Base-by-base conservation (phyloP, 805 yeast genomes). In the Barnettozyma sucrosica region DNA sequence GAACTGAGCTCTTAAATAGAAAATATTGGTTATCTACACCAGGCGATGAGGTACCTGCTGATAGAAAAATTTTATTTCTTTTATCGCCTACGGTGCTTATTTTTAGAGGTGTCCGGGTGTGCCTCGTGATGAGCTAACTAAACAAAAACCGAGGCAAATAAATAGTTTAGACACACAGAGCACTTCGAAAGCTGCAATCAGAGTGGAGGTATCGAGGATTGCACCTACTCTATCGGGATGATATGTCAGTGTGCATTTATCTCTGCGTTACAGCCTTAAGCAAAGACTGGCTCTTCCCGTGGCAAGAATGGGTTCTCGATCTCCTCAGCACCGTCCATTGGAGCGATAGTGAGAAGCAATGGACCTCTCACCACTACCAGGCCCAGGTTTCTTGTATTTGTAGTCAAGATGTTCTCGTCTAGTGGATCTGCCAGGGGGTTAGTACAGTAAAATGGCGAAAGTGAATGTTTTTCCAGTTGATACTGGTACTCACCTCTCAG, bases 281-380 rank as follows among this genome's bases (percentile, higher is more conserved):
- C 41, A 19, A 47, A 26, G 16, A 43, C 50, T 8, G 33, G 41
- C 16, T 39, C 41, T 11, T 47, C 43, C 33, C 59, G 56, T n/a
- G 57, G 57, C 10, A 61, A 66, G 61, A 83, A 85, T 9, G 93
- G 93, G 58, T 85, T 85, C 41, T 77, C 82, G 58, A 86, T 84
- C 48, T 71, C 68, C 57, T 80, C 86, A 55, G 79, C 73, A 10
- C 95, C 93, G 43, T 83, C 82, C 34, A 77, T 74, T 20, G 95
- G 92, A 3, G 90, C 66, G 44, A 81, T 76, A 4, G 88, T 78
- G 55, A 86, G 75, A 49, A 92, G 66, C 47, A 82, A 72, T 4
- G 95, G 89, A 13, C 97, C 95, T 66, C 97, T 81, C 7, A 86
- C 87, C 39, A 92, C 92, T 20, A 89, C 89, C 32, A 77, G 71